Base-by-base conservation (phyloP, 352 stramenopile genomes). In the Phytophthora citrophthora region DNA sequence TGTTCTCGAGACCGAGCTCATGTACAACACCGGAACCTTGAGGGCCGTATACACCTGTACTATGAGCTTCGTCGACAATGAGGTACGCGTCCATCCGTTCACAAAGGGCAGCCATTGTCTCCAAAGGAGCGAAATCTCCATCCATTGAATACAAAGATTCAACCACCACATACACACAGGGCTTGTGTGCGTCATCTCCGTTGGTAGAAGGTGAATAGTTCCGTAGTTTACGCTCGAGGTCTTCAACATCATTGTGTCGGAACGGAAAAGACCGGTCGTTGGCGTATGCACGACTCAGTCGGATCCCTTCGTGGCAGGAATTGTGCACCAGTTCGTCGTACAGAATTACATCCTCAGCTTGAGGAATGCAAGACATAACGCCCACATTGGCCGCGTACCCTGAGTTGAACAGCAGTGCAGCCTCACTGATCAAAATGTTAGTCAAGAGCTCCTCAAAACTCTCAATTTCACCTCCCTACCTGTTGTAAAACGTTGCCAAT, bases 71-170 rank as follows among this genome's bases (percentile, higher is more conserved):
- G 70, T 99, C 97, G 1, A 99, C 91, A 62, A 99, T 93, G 5
- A 99, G 66, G 50, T 78, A 88, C 13, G 96, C 95, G 4, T 88
- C 79, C 49, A 86, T 88, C 5, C 79, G 62, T 10, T 86, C 74
- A 64, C 88, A 97, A 15, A 98, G 66, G 38, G 84, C 72, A 1
- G 80, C 72, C 60, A 99, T 91, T 7, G 91, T 78, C 16, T 70
- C 45, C 26, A 99, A 77, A 12, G 96, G 94, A 44, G 95, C 95
- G 20, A 97, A 74, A 72, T 99, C 96, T 12, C 97, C 97, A 81
- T 99, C 97, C 97, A 99, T 99, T 29, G 92, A 98, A 70, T 99
- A 99, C 1, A 99, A 82, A 54, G 92, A 98, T 79, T 99, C 97
- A 18, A 99, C 93, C n/a, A 98, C 90, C 24, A 99, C 89, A 46